Conservation (phyloP, 805 yeast species). For the Lipomyces starkeyi region DNA sequence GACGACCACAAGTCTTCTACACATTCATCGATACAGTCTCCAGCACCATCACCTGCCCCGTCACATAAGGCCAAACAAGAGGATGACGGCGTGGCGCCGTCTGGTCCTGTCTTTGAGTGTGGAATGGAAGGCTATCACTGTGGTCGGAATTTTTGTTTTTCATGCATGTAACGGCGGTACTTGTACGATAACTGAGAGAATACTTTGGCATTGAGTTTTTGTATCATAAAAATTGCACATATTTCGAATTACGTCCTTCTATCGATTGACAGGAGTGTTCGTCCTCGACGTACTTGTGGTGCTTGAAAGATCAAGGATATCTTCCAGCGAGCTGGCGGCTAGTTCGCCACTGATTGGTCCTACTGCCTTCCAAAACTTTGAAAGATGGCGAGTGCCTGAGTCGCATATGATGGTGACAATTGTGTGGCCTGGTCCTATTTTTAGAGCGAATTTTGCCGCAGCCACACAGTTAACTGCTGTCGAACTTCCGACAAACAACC, state of each 20-base stretch:
- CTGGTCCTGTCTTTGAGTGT: slow-evolving; percentile 11
- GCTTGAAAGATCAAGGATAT: slow-evolving; percentile 2
- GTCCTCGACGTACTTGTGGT: neutral
- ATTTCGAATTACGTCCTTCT: neutral
- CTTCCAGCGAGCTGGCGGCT: slow-evolving; percentile 1
- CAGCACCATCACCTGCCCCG: neutral
- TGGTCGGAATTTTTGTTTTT: slow-evolving; percentile 34
- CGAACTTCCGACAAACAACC: slow-evolving; percentile 83
- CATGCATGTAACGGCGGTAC: slow-evolving; percentile 19
- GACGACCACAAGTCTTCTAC: too few relatives aligned
- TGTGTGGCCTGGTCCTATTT: slow-evolving; percentile 62
- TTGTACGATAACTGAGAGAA: neutral
- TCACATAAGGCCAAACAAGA: neutral
- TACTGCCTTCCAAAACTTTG: slow-evolving; percentile 80
- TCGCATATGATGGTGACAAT: slow-evolving; percentile 91
- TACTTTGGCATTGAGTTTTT: neutral
- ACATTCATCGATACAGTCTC: neutral
- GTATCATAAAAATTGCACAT: too few relatives aligned
- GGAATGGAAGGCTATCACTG: slow-evolving; percentile 33
- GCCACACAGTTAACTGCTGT: slow-evolving; percentile 96
- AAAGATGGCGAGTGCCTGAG: slow-evolving; percentile 85
- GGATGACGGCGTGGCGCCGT: neutral
- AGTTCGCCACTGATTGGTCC: slow-evolving; percentile 20
- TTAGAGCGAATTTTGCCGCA: slow-evolving; percentile 65
- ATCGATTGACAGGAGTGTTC: neutral